These are phyloP conservation scores for Aspergillus floridensis DNA, from an alignment of 2,329 filamentous ascomycete species.

Conservation along the genomic window DNA sequence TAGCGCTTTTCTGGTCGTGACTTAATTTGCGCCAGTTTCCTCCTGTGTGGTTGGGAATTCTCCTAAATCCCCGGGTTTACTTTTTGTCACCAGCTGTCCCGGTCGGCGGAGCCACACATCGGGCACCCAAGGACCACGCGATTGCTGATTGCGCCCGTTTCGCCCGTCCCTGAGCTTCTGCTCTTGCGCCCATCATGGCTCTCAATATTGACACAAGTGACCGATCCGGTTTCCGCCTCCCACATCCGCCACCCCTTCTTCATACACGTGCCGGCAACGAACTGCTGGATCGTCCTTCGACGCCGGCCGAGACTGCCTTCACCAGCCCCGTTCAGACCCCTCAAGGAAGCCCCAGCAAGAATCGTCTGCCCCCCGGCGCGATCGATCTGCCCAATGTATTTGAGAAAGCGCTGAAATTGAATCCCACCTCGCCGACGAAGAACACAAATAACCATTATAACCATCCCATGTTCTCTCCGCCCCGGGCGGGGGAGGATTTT, in stretches of 20 bases:
- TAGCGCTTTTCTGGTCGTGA: not conserved
- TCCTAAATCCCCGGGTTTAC: not conserved
- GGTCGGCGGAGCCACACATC: slow-evolving; percentile 5
- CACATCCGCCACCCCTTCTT: slow-evolving; percentile 48
- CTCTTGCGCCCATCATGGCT: slow-evolving; percentile 27
- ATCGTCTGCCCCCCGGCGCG: slow-evolving; percentile 46
- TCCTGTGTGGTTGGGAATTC: not conserved
- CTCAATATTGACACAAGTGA: slow-evolving; percentile 36
- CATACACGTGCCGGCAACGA: slow-evolving; percentile 51
- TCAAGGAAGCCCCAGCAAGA: slow-evolving; percentile 53
- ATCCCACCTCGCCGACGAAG: slow-evolving; percentile 46
- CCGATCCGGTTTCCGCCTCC: slow-evolving; percentile 38
- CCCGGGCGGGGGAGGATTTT: slow-evolving; percentile 43
- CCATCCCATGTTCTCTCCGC: slow-evolving; percentile 41
- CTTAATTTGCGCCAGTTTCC: not conserved
- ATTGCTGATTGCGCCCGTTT: not conserved
- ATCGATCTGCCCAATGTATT: slow-evolving; percentile 50
- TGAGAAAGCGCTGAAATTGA: slow-evolving; percentile 50
- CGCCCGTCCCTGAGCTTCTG: slow-evolving; percentile 1
- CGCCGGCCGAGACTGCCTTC: slow-evolving; percentile 45
- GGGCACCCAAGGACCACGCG: not conserved
- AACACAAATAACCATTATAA: slow-evolving; percentile 39
- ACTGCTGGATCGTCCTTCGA: slow-evolving; percentile 46
- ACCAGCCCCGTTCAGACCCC: slow-evolving; percentile 50
- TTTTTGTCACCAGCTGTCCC: not conserved